phyloP scores from a whole-genome alignment of 352 stramenopile genomes.

The Pythium rhizo-oryzae region DNA sequence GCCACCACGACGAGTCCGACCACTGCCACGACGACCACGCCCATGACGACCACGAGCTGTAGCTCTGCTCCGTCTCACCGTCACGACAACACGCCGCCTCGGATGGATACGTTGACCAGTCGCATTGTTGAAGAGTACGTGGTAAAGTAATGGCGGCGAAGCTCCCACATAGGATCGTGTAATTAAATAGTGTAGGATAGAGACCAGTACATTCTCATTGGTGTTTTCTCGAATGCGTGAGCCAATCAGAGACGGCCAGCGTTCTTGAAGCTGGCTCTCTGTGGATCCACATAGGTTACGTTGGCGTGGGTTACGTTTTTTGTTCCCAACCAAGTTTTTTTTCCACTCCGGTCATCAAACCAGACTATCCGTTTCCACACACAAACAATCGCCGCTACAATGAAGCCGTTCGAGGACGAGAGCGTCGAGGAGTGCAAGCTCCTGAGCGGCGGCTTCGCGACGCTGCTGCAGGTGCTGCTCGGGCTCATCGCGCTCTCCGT shows the following conservation, averaged over 20 bases:
- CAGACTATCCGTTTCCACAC: background rate
- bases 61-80: slow-evolving; percentile 4
- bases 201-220: background rate
- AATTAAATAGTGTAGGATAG: slow-evolving; percentile 8
- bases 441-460: slow-evolving; percentile 77
- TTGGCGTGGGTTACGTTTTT: background rate
- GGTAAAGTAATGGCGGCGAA: slow-evolving; percentile 5
- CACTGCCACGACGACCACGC: background rate
- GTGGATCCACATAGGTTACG: slow-evolving; percentile 6
- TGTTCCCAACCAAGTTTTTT: background rate
- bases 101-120: slow-evolving; percentile 2
- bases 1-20: background rate
- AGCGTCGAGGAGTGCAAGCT: slow-evolving; percentile 69
- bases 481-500: slow-evolving; percentile 85
- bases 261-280: slow-evolving; percentile 14
- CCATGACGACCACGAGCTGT: slow-evolving; percentile 3
- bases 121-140: slow-evolving; percentile 32
- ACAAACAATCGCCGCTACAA: background rate
- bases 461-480: slow-evolving; percentile 72
- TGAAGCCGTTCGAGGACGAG: background rate
- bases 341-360: background rate
- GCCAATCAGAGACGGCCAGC: slow-evolving; percentile 1
- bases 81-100: background rate
- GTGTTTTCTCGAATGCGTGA: background rate
- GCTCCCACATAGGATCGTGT: background rate